Percentiles rank a stretch among this genome's conserved stretches.
phyloP scores from a whole-genome alignment of 306 rosid genomes.

The Trichosanthes cucumerina region DNA sequence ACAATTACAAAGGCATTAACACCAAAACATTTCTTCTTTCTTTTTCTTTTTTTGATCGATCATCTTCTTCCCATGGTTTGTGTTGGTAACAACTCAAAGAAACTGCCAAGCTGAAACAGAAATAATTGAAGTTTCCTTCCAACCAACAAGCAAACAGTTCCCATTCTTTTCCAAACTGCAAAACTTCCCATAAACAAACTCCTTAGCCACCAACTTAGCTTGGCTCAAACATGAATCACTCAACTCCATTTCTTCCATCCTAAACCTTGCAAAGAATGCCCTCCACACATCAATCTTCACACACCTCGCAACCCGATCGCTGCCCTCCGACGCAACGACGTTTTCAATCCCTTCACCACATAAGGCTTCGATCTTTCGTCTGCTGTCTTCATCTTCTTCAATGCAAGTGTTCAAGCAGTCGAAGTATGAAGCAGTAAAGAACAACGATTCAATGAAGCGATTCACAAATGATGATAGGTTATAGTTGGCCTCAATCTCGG shows the following conservation, averaged over 20 bases:
- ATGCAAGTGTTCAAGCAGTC: constrained; percentile 44
- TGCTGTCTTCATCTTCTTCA: constrained; percentile 20
- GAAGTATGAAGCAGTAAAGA: constrained; percentile 37
- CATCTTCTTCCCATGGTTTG: neutral
- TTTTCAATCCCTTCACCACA: constrained; percentile 31
- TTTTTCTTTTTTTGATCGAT: neutral
- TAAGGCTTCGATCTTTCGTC: constrained; percentile 23
- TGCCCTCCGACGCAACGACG: constrained; percentile 46
- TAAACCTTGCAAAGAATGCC: constrained; percentile 49
- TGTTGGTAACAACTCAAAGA: constrained; percentile 15
- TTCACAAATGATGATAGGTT: constrained; percentile 52
- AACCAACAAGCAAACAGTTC: constrained; percentile 36
- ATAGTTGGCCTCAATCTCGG: constrained; percentile 50
- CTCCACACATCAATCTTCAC: constrained; percentile 78
- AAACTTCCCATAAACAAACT: constrained; percentile 28
- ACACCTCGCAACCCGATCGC: constrained; percentile 34
- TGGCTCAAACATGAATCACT: constrained; percentile 53
- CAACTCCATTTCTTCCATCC: constrained; percentile 43
- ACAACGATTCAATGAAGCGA: constrained; percentile 58
- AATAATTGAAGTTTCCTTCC: constrained; percentile 70
- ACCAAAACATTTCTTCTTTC: neutral
- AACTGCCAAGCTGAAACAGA: constrained; percentile 76
- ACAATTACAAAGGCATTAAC: neutral
- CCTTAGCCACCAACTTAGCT: constrained; percentile 35
- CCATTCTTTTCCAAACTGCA: constrained; percentile 41